A percentile compares a stretch with the other conserved stretches of the same genome.
Conservation (phyloP, 106 monocot species). For the Phalaenopsis aphrodite region DNA sequence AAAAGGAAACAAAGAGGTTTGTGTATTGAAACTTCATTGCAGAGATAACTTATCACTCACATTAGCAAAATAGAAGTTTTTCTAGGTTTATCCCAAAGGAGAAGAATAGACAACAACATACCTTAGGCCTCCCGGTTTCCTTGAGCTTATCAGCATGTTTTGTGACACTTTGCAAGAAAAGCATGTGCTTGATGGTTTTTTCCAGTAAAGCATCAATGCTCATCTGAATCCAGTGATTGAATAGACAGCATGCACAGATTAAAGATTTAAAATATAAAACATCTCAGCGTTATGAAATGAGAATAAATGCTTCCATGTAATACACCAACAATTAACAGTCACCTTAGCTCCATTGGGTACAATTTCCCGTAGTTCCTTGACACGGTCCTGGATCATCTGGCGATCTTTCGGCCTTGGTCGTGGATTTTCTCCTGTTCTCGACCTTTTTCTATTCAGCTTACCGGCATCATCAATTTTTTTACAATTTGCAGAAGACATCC, state of each 20-base stretch:
- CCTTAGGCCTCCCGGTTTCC: slow-evolving; percentile 46
- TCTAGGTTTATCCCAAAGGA: neutral
- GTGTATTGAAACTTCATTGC: neutral
- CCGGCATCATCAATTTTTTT: slow-evolving; percentile 40
- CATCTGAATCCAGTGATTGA: slow-evolving; percentile 24
- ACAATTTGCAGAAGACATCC: slow-evolving; percentile 26
- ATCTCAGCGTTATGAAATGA: neutral
- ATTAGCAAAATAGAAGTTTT: neutral
- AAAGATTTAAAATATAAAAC: neutral
- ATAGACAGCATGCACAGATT: neutral
- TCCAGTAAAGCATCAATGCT: slow-evolving; percentile 71
- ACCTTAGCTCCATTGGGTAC: slow-evolving; percentile 97
- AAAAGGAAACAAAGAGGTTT: neutral
- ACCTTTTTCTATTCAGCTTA: slow-evolving; percentile 56
- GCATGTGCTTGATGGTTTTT: slow-evolving; percentile 65
- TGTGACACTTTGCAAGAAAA: slow-evolving; percentile 64
- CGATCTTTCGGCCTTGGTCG: slow-evolving; percentile 91
- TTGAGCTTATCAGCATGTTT: slow-evolving; percentile 67
- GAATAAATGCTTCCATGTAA: neutral
- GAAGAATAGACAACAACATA: slow-evolving; percentile 8
- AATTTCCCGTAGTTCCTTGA: slow-evolving; percentile 91
- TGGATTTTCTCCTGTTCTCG: slow-evolving; percentile 70
- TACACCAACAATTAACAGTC: neutral
- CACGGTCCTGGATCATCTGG: slow-evolving; percentile 92
- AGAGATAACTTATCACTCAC: neutral